Evolutionary conservation across 2,329 filamentous ascomycete genomes (phyloP).

Genomic region (Claviceps purpurea): DNA sequence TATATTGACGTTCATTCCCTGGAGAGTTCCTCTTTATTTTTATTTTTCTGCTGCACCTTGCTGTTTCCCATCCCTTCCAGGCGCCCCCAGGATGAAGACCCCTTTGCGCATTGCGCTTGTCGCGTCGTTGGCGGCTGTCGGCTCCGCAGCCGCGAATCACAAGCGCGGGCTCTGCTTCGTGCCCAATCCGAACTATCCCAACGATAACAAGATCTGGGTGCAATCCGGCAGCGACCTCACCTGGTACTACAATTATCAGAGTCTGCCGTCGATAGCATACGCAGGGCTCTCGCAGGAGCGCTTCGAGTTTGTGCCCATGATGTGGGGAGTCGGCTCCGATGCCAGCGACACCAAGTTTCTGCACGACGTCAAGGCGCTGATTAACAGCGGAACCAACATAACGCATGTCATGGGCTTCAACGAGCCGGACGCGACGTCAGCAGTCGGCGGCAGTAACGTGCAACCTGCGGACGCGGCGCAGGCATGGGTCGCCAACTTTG

Average conservation of each 20-base stretch:
- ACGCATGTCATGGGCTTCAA: conserved; percentile 64
- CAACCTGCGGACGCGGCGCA: conserved; percentile 46
- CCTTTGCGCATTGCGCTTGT: conserved; percentile 4
- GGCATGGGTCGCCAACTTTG: conserved; percentile 58
- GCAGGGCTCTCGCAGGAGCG: conserved; percentile 32
- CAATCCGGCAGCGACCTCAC: conserved; percentile 44
- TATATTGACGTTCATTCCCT: background rate
- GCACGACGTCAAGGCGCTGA: conserved; percentile 39
- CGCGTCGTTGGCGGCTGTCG: conserved; percentile 10
- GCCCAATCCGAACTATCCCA: conserved; percentile 35
- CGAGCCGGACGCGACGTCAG: conserved; percentile 51
- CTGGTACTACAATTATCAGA: conserved; percentile 77
- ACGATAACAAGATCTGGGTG: conserved; percentile 55
- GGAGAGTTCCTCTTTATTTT: background rate
- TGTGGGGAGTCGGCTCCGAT: conserved; percentile 49
- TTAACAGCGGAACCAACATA: conserved; percentile 42
- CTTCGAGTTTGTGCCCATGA: conserved; percentile 70
- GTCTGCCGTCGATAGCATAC: conserved; percentile 41
- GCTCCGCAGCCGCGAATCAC: conserved; percentile 16
- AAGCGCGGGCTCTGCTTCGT: conserved; percentile 67
- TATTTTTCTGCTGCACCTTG: background rate
- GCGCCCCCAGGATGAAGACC: background rate
- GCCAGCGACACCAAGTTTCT: conserved; percentile 46
- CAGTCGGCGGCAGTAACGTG: conserved; percentile 50
- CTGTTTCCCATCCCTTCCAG: background rate